Conservation (phyloP, 2,329 filamentous ascomycete genomes). For the Sarocladium oryzae region DNA sequence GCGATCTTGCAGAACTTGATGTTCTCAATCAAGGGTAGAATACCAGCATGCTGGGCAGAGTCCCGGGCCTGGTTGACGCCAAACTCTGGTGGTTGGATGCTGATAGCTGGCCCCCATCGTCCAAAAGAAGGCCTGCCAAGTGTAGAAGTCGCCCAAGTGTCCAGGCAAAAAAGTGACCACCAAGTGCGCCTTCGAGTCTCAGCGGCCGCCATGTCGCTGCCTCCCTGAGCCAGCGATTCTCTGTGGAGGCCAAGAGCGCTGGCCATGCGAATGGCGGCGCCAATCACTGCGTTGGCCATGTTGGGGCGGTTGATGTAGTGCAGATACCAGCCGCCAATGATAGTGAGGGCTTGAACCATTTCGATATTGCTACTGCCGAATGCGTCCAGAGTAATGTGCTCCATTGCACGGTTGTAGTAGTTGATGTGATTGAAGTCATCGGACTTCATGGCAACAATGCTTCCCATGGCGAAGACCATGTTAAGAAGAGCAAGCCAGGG, state of each 20-base stretch:
- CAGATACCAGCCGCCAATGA: constrained; percentile 68
- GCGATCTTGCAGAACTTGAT: constrained; percentile 75
- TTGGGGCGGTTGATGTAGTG: constrained; percentile 72
- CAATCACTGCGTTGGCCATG: constrained; percentile 65
- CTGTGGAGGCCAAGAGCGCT: constrained; percentile 64
- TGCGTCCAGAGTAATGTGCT: constrained; percentile 59
- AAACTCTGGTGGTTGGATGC: constrained; percentile 54
- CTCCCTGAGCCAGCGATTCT: constrained; percentile 31
- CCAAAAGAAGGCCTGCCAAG: constrained; percentile 65
- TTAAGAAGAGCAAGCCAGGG: constrained; percentile 69
- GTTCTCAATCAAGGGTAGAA: constrained; percentile 67
- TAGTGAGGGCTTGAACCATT: constrained; percentile 21
- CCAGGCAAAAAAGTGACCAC: constrained; percentile 70
- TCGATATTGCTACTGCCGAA: constrained; percentile 15
- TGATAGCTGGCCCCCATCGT: constrained; percentile 61
- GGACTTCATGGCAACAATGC: constrained; percentile 58
- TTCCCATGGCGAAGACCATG: constrained; percentile 71
- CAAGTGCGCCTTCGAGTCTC: constrained; percentile 63
- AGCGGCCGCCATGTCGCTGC: constrained; percentile 10
- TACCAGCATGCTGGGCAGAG: constrained; percentile 54
- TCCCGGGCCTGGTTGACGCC: constrained; percentile 39
- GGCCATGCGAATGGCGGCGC: constrained; percentile 65
- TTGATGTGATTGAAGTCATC: constrained; percentile 62
- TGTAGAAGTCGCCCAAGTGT: constrained; percentile 67
- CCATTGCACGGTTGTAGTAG: constrained; percentile 63